Evolutionary conservation across 768 basidiomycete genomes (phyloP), one percentile per base, ranked within the genome.

Genomic region (Trametes cingulata): DNA sequence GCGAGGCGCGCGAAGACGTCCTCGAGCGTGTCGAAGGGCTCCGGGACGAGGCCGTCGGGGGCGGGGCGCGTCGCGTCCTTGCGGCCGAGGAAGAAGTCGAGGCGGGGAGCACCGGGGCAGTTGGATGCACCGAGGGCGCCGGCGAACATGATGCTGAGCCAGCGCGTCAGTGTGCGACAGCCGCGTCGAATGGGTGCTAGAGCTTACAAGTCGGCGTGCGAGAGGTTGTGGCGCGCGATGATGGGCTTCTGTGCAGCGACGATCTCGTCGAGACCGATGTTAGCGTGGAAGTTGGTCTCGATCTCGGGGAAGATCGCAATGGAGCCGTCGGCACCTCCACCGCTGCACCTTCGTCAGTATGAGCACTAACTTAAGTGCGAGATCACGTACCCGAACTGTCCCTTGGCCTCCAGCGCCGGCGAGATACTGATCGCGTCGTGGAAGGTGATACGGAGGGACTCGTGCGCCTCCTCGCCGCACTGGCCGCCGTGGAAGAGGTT

Each of bases 181-280:
- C 25, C 12, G n/a, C 24, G 4, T 1, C 8, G n/a, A 8, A 24
- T 19, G 13, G 8, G 7, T 22, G 5, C 24, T 27, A 24, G 20
- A 2, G 69, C 77, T 61, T 53, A 81, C 80, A 83, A 77, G 68
- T 83, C 82, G 42, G 78, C 81, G 35, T 76, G 64, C n/a, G 74
- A 69, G 39, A 79, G 71, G 61, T 76, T 74, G 66, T 78, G 72
- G 33, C 67, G 69, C n/a, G 65, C 63, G 27, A 77, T 58, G 69
- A 80, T 69, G 6, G 72, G 73, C 36, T 68, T 71, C 60, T 78
- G 74, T 1, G 57, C 66, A 1, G 72, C 73, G 52, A 60, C 58
- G 46, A 52, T 60, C 36, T 60, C 58, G 45, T 60, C 58, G 12
- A 53, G 42, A 22, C 58, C 58, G 43, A 43, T 35, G 19, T 60